A percentile compares a stretch with the other conserved stretches of the same genome.
phyloP scores from a whole-genome alignment of 768 basidiomycete genomes.

The Suillus americanus region DNA sequence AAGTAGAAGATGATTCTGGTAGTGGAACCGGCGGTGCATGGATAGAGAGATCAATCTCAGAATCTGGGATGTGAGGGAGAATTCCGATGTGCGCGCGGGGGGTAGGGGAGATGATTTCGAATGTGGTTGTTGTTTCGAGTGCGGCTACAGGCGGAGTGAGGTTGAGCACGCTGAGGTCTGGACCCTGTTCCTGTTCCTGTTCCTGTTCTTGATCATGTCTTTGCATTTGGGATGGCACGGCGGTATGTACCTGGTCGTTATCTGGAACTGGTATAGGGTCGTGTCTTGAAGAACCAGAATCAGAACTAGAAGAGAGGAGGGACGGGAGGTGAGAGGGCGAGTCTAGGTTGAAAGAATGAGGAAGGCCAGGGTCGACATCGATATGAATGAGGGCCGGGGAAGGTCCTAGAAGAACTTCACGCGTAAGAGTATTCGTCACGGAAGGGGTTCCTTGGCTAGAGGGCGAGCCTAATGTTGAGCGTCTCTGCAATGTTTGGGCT shows the following conservation, averaged over 20 bases:
- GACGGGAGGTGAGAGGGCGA: neutral
- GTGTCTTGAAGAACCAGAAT: constrained; percentile 18
- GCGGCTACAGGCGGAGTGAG: constrained; percentile 14
- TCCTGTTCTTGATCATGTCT: constrained; percentile 7
- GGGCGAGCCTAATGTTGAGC: constrained; percentile 12
- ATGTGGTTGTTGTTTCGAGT: constrained; percentile 1
- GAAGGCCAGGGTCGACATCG: neutral
- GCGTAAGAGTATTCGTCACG: constrained; percentile 9
- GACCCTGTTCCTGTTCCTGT: neutral
- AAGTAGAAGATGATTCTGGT: constrained; percentile 27
- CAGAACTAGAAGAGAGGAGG: neutral
- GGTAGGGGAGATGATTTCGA: constrained; percentile 10
- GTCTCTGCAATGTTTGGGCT: constrained; percentile 8
- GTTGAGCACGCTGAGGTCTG: constrained; percentile 2
- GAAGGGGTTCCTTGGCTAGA: constrained; percentile 20
- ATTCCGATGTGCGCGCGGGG: constrained; percentile 4
- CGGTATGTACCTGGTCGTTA: constrained; percentile 27
- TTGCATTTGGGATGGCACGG: neutral
- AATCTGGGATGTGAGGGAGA: constrained; percentile 20
- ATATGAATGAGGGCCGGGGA: constrained; percentile 30
- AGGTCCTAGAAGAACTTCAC: constrained; percentile 16
- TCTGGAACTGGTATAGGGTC: constrained; percentile 21
- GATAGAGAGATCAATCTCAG: constrained; percentile 10
- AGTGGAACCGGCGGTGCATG: constrained; percentile 22
- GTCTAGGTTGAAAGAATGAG: neutral